Base-by-base conservation (phyloP, 2,329 filamentous ascomycete genomes). In the Aspergillus niger region DNA sequence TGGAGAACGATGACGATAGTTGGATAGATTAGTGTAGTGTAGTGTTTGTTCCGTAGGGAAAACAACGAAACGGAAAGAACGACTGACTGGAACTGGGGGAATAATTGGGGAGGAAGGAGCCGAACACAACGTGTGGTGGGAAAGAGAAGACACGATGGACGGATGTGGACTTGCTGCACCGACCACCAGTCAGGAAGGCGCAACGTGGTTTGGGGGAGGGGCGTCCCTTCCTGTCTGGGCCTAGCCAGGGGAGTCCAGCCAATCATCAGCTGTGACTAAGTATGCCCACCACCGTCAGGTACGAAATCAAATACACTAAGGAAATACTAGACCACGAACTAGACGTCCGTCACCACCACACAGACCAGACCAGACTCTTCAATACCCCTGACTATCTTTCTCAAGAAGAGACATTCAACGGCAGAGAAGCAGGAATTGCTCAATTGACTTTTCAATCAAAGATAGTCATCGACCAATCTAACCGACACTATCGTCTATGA, bases 211-310 rank as follows among this genome's bases (percentile, higher is more conserved):
- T 55, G 62, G 49, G 48, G 39, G 41, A n/a, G 13, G 38, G 36
- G 44, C 26, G 4, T 8, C 52, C 58, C 60, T 28, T 2, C 57
- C 24, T 10, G 2, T 57, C 55, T n/a, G 3, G 49, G 58, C 20
- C 50, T 66, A 66, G 64, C 59, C 64, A 66, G 64, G 64, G 65
- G 63, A 36, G 11, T 15, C 55, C 13, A 30, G 24, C 11, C 32
- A 13, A 30, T 30, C 32, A 36, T 0, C 13, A 36, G 32, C 11
- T 4, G 13, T 11, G 32, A 30, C 11, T 36, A 36, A 36, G 32
- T 36, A 36, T 36, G 32, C 28, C 49, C 28, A 30, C 50, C 50
- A 53, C 30, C 20, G 30, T 39, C 30, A 38, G 50, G 50, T 53
- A 22, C 36, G 17, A 26, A 28, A 50, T 15, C 44, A 30, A 11